These are phyloP conservation scores for Colletotrichum shisoi DNA, from an alignment of 2,329 filamentous ascomycete genomes.

Conservation along the genomic window DNA sequence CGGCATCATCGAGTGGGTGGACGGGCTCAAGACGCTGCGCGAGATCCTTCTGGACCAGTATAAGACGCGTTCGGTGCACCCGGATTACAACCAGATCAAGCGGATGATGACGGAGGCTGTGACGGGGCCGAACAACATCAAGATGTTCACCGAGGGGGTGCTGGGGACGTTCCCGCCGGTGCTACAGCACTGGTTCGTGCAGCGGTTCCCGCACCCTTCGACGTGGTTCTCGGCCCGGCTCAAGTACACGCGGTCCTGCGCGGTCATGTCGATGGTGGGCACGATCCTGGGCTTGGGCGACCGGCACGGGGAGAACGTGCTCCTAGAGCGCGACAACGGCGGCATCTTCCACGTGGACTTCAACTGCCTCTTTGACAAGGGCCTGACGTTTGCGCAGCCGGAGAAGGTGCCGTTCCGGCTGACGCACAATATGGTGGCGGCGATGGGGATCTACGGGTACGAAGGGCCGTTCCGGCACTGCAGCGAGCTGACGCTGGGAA, in stretches of 20 bases:
- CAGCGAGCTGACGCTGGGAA: slow-evolving; percentile 84
- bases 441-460: slow-evolving; percentile 93
- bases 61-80: slow-evolving; percentile 73
- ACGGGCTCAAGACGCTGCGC: slow-evolving; percentile 90
- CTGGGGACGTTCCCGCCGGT: slow-evolving; percentile 77
- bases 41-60: slow-evolving; percentile 87
- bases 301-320: slow-evolving; percentile 95
- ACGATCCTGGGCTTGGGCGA: slow-evolving; percentile 94
- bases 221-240: slow-evolving; percentile 90
- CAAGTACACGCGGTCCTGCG: slow-evolving; percentile 89
- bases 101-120: slow-evolving; percentile 70
- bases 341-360: slow-evolving; percentile 98
- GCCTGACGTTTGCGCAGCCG: slow-evolving; percentile 91
- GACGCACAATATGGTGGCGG: slow-evolving; percentile 98
- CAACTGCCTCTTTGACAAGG: slow-evolving; percentile 99
- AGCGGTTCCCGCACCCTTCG: slow-evolving; percentile 91
- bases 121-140: slow-evolving; percentile 65
- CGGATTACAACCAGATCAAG: slow-evolving; percentile 74
- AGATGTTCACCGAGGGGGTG: slow-evolving; percentile 74
- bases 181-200: slow-evolving; percentile 92
- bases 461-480: slow-evolving; percentile 92
- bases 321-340: slow-evolving; percentile 91
- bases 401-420: slow-evolving; percentile 95
- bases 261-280: slow-evolving; percentile 99
- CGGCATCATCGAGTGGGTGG: slow-evolving; percentile 97